Evolutionary conservation across 345 rosid genomes (phyloP).

Genomic region (Linum tenue): DNA sequence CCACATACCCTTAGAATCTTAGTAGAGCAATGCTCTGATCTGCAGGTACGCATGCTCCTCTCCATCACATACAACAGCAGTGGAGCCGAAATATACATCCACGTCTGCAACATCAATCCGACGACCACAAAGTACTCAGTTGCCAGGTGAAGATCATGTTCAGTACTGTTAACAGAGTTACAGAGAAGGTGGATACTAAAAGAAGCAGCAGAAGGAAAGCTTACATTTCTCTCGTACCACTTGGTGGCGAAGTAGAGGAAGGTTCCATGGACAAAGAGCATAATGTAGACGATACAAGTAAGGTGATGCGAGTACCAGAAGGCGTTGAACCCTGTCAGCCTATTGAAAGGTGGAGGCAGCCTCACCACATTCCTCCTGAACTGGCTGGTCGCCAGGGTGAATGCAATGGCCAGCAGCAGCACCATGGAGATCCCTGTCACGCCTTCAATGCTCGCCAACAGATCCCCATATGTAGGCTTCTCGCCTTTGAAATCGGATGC

Average conservation of each 20-base stretch:
- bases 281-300: constrained; percentile 58
- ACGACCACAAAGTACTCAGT: neutral
- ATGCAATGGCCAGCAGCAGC: constrained; percentile 47
- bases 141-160: neutral
- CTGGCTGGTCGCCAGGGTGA: constrained; percentile 59
- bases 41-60: neutral
- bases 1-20: too few relatives aligned
- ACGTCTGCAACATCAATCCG: neutral
- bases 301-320: constrained; percentile 99
- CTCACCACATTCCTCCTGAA: constrained; percentile 58
- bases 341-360: constrained; percentile 70
- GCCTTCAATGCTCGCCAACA: constrained; percentile 60
- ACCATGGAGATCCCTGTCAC: constrained; percentile 76
- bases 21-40: neutral
- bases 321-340: constrained; percentile 84
- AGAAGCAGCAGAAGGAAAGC: constrained; percentile 14
- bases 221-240: constrained; percentile 78
- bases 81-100: neutral
- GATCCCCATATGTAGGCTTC: constrained; percentile 54
- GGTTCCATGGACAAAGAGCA: constrained; percentile 71
- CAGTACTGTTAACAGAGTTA: neutral
- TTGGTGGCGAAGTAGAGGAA: constrained; percentile 52
- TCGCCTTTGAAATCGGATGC: constrained; percentile 40
- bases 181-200: neutral
- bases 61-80: neutral